A percentile compares a stretch with the other conserved stretches of the same genome.
These are phyloP conservation scores for Zygotorulaspora chibaensis DNA, from an alignment of 805 yeast genomes.

Conservation along the genomic window DNA sequence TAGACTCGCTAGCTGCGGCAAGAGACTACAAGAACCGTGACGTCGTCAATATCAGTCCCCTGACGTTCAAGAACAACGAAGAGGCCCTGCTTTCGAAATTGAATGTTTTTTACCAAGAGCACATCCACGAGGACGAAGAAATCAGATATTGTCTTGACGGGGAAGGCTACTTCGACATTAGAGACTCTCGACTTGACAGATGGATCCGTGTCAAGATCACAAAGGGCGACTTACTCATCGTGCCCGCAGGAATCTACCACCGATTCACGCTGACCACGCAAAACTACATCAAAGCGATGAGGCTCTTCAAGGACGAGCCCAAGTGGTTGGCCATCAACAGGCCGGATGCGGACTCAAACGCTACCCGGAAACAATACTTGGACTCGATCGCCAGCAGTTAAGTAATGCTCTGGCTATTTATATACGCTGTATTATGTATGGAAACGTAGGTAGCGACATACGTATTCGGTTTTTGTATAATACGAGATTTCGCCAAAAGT, in stretches of 20 bases:
- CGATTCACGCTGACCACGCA: slow-evolving; percentile 72
- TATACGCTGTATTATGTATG: no score
- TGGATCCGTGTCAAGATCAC: slow-evolving; percentile 76
- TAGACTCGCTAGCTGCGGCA: slow-evolving; percentile 61
- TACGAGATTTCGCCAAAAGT: background rate
- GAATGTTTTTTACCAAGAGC: slow-evolving; percentile 71
- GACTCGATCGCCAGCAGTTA: slow-evolving; percentile 7
- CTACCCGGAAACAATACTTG: slow-evolving; percentile 45
- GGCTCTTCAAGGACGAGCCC: slow-evolving; percentile 91
- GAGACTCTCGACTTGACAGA: slow-evolving; percentile 47
- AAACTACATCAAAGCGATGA: slow-evolving; percentile 66
- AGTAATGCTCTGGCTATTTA: background rate
- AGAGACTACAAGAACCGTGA: slow-evolving; percentile 81
- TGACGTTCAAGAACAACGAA: slow-evolving; percentile 59
- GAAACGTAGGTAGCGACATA: background rate
- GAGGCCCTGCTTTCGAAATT: slow-evolving; percentile 59
- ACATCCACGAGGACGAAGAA: slow-evolving; percentile 95
- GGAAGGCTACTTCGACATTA: slow-evolving; percentile 85
- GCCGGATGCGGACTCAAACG: slow-evolving; percentile 48
- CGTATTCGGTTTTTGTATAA: background rate
- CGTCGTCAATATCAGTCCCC: slow-evolving; percentile 54
- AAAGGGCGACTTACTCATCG: slow-evolving; percentile 59
- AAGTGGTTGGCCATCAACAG: slow-evolving; percentile 89
- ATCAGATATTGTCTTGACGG: slow-evolving; percentile 88
- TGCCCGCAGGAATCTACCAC: slow-evolving; percentile 94